Base-by-base conservation (phyloP, 1,284 basidiomycete species). In the Austropuccinia psidii region DNA sequence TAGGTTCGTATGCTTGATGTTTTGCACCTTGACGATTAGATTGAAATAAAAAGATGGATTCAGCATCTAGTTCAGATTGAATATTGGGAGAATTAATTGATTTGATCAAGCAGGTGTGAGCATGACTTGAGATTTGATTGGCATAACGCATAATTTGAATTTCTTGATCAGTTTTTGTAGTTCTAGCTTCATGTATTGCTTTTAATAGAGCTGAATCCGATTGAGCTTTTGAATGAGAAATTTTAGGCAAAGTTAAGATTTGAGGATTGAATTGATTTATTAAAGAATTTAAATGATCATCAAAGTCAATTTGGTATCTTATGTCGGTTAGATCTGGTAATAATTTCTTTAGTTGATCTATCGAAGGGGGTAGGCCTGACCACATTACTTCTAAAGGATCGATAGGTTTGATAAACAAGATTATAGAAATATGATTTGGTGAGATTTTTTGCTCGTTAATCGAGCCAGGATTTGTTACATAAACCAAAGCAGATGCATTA, bases 321-420 rank as follows among this genome's bases (percentile, higher is more conserved):
- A 68, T 52, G 27, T 19, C 49, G 15, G 33, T 68, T 9, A 68
- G 27, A 17, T 68, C 52, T 1, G 21, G n/a, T 39, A 68, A 45
- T 11, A 27, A 27, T 19, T 33, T 39, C 17, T 41, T 21, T 2
- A 68, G 9, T n/a, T 68, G 50, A 21, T 29, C 13, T 15, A 52
- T 5, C 19, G 49, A 54, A 4, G 49, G 47, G 7, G 65, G 65
- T 15, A 68, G 41, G 9, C 65, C 65, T 24, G 35, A 57, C 65
- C 65, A 68, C 65, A 68, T 68, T 7, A 68, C 65, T 17, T 68
- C 33, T 31, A 55, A n/a, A 11, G 52, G 65, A 43, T 68, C 65
- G 19, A 68, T 19, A 11, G 6, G 33, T 21, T 45, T 45, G 29
- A 68, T 68, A 37, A 68, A 68, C 8, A 68, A 43, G 17, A 55